Percentiles rank a stretch among this genome's conserved stretches.
Evolutionary conservation across 306 rosid species (phyloP).

Genomic region (Morella rubra): DNA sequence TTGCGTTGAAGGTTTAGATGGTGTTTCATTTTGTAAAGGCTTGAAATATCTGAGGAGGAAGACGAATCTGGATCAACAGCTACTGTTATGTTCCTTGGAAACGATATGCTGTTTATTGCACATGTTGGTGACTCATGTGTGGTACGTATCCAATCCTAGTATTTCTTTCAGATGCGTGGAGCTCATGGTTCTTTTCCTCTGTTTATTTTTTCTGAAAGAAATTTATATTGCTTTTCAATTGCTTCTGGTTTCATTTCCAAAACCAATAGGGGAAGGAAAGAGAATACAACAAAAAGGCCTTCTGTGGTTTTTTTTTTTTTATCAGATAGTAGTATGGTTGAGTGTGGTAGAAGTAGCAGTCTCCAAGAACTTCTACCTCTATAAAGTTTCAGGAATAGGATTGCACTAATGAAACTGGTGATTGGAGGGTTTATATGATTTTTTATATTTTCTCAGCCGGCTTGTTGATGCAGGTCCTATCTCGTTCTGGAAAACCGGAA

Average conservation of each 20-base stretch:
- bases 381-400: not conserved
- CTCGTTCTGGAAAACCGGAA: constrained; percentile 81
- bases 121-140: constrained; percentile 89
- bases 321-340: not conserved
- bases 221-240: not conserved
- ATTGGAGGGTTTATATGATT: not conserved
- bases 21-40: constrained; percentile 75
- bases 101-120: constrained; percentile 63
- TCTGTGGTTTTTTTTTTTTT: no score
- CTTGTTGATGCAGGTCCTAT: constrained; percentile 65
- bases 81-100: constrained; percentile 64
- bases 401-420: not conserved
- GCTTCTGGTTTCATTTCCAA: not conserved
- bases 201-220: not conserved
- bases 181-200: constrained; percentile 10
- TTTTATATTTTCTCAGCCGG: constrained; percentile 12
- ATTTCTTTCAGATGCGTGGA: not conserved
- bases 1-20: constrained; percentile 55
- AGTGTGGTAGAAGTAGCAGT: not conserved
- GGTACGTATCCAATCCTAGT: constrained; percentile 46
- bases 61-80: constrained; percentile 95
- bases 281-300: not conserved
- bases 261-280: not conserved
- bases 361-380: not conserved
- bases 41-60: constrained; percentile 63